Conservation (phyloP, 257 asterid species). For the Gynochthodes officinalis region DNA sequence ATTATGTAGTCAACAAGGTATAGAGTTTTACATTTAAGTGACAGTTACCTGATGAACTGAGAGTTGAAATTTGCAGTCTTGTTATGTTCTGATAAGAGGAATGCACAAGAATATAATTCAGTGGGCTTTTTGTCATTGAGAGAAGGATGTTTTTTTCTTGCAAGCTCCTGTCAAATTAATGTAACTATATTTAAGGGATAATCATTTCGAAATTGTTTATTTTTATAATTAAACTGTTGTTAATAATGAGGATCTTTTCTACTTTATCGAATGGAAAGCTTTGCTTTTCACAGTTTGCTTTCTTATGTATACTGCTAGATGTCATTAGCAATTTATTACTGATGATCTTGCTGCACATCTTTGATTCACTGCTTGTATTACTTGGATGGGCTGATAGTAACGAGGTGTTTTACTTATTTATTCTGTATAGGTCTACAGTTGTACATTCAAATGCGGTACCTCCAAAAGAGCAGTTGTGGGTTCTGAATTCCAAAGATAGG, state of each 20-base stretch:
- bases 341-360: not conserved
- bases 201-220: too few relatives aligned
- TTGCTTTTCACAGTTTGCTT: not conserved
- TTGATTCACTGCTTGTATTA: not conserved
- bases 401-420: not conserved
- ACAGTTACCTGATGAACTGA: not conserved
- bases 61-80: not conserved
- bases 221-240: not conserved
- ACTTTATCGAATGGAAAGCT: not conserved
- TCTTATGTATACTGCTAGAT: too few relatives aligned
- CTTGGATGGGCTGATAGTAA: not conserved
- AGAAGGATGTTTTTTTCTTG: not conserved
- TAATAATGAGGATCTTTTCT: not conserved
- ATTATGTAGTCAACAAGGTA: not conserved
- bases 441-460: constrained; percentile 58
- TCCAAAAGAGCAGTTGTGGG: constrained; percentile 44
- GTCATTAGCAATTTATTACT: not conserved
- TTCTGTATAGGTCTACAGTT: constrained; percentile 55
- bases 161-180: too few relatives aligned
- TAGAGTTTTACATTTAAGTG: not conserved
- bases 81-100: not conserved
- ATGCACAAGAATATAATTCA: too few relatives aligned
- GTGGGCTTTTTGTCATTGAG: not conserved
- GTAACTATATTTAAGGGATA: too few relatives aligned
- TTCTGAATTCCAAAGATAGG: constrained; percentile 38